Evolutionary conservation across 1,284 basidiomycete genomes (phyloP), one percentile per base, ranked within the genome.

Genomic region (Fomitopsis pinicola): DNA sequence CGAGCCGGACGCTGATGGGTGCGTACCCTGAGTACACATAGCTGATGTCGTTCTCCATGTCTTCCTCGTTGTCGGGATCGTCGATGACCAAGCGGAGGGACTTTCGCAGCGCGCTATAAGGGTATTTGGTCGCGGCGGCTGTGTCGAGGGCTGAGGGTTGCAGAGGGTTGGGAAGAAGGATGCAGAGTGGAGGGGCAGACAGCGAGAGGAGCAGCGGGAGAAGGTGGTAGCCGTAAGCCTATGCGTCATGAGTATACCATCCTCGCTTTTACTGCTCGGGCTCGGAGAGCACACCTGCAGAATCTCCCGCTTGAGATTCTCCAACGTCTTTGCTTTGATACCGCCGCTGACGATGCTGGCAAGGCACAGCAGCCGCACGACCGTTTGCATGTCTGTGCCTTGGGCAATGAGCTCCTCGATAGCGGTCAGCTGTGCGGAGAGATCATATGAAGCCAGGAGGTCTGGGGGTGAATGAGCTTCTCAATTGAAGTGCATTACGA

Each of bases 11-110:
- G 69, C 91, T 94, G 64, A 98, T 85, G 12, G 97, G 97, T 2
- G 97, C 96, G 74, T 96, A 99, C 9, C 97, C 97, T 1, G 95
- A 97, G 78, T 98, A 99, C 42, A 94, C 92, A 75, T 94, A 99
- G 63, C 92, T 89, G 70, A 98, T 92, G 74, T 99, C 97, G 70
- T 92, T 92, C 67, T 97, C 95, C 40, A 89, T 81, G 70, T 90
- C 90, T 64, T 89, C 90, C 42, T 88, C 73, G 15, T 84, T 83
- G 67, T 91, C 89, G 45, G 83, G 80, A 59, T 98, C 96, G 71
- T 99, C 97, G 65, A 97, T 94, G 42, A 98, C 83, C 26, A 99
- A 85, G 30, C 93, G 86, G n/a, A 99, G 81, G 0, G 89, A 86
- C 75, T 95, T 96, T 57, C 95, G 87, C 22, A 96, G 76, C 5